These are phyloP conservation scores for Plenodomus lindquistii DNA, from an alignment of 2,329 filamentous ascomycete genomes.

Conservation along the genomic window DNA sequence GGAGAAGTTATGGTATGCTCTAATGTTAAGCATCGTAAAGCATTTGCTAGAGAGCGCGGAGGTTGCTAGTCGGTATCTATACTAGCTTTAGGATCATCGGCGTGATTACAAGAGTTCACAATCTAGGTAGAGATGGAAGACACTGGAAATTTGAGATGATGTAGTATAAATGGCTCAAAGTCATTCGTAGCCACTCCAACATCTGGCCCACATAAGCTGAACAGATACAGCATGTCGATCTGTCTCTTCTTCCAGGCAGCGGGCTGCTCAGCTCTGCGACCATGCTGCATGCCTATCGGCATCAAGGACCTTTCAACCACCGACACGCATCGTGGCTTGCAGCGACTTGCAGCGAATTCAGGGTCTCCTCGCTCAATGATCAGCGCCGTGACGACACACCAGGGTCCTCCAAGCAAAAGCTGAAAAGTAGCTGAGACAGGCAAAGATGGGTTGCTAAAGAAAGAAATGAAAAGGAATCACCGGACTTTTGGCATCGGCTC, in stretches of 20 bases:
- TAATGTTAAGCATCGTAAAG: no score
- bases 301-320: slow-evolving; percentile 11
- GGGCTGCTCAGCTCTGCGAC: neutral
- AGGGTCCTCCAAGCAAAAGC: slow-evolving; percentile 2
- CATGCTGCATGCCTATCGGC: slow-evolving; percentile 7
- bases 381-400: neutral
- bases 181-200: neutral
- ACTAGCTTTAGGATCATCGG: no score
- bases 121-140: no score
- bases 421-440: slow-evolving; percentile 2
- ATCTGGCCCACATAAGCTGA: neutral
- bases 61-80: no score
- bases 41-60: no score
- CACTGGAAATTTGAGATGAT: no score
- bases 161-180: no score
- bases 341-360: slow-evolving; percentile 2
- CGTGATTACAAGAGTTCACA: no score
- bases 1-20: no score
- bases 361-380: slow-evolving; percentile 8
- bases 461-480: neutral
- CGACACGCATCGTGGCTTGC: slow-evolving; percentile 8
- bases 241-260: neutral
- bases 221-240: neutral
- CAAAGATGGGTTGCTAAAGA: neutral
- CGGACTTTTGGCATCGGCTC: slow-evolving; percentile 30